Percentiles rank a stretch among this genome's conserved stretches.
phyloP scores from a whole-genome alignment of 192 early-diverging fungal species.

The Coemansia pectinata region DNA sequence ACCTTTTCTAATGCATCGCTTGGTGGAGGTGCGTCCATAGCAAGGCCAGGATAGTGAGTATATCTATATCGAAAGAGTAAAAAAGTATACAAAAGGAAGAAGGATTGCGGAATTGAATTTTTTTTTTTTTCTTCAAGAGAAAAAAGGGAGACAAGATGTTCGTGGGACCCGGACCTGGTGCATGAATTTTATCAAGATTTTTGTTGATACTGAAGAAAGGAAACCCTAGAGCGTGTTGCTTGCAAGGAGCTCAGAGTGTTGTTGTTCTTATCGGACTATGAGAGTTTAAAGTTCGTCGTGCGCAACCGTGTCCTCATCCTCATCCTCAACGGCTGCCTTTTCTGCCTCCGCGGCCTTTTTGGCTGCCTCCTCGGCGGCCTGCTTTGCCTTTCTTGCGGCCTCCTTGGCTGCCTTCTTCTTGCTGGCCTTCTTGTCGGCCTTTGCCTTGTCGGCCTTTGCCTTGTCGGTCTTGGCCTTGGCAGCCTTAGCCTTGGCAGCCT shows the following conservation, averaged over 20 bases:
- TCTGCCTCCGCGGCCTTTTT: slow-evolving; percentile 32
- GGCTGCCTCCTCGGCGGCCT: slow-evolving; percentile 22
- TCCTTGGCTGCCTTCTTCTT: slow-evolving; percentile 20
- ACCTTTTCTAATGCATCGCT: slow-evolving; percentile 14
- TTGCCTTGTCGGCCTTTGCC: slow-evolving; percentile 18
- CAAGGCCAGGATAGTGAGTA: neutral
- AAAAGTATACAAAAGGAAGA: neutral
- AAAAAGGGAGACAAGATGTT: neutral
- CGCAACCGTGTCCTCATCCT: slow-evolving; percentile 23
- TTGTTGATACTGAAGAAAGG: neutral
- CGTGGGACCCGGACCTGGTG: neutral
- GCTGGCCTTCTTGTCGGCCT: slow-evolving; percentile 21
- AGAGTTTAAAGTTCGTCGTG: slow-evolving; percentile 51
- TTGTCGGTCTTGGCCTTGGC: slow-evolving; percentile 5
- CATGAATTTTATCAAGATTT: neutral
- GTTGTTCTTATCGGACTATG: neutral
- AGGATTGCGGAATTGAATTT: neutral
- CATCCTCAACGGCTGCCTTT: slow-evolving; percentile 22
- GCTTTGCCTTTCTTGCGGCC: slow-evolving; percentile 10
- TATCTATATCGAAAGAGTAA: neutral
- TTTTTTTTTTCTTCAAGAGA: neutral
- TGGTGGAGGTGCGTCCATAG: neutral
- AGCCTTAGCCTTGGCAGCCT: slow-evolving; percentile 6
- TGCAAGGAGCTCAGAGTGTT: neutral
- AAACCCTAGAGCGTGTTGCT: neutral